phyloP scores from a whole-genome alignment of 2,329 filamentous ascomycete species.

The Ophiostoma pallidulum region DNA sequence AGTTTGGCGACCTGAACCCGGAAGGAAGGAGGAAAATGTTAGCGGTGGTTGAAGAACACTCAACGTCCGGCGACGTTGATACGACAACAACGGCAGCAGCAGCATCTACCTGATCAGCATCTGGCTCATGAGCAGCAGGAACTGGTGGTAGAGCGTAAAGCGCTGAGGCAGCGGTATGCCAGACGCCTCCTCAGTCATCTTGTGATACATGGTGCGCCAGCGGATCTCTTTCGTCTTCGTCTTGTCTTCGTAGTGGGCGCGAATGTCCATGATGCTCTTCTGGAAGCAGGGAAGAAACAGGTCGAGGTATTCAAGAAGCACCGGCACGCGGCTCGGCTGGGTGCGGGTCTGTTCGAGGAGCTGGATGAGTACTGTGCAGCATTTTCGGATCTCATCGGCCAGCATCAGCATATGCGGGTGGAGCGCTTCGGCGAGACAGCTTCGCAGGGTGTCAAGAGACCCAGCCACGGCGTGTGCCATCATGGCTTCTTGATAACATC shows the following conservation, averaged over 20 bases:
- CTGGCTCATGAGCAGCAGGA: constrained; percentile 38
- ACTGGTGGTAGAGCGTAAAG: constrained; percentile 48
- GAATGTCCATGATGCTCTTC: constrained; percentile 45
- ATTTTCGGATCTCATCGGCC: constrained; percentile 36
- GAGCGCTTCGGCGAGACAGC: constrained; percentile 33
- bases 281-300: constrained; percentile 47
- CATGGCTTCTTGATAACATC: constrained; percentile 46
- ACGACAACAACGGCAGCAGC: no score
- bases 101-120: constrained; percentile 45
- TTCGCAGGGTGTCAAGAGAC: constrained; percentile 40
- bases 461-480: constrained; percentile 39
- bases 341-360: constrained; percentile 45
- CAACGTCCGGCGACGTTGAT: no score
- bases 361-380: constrained; percentile 40
- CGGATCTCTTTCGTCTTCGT: constrained; percentile 37
- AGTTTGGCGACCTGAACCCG: constrained; percentile 35
- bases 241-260: constrained; percentile 40
- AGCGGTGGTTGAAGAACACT: not conserved
- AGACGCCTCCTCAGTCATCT: constrained; percentile 42
- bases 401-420: constrained; percentile 39
- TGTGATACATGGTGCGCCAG: constrained; percentile 51
- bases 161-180: constrained; percentile 42
- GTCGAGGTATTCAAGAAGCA: constrained; percentile 46
- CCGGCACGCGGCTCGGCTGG: constrained; percentile 38
- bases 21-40: no score